These are phyloP conservation scores for Penicillium sumatraense DNA, from an alignment of 2,329 filamentous ascomycete genomes.

Conservation along the genomic window DNA sequence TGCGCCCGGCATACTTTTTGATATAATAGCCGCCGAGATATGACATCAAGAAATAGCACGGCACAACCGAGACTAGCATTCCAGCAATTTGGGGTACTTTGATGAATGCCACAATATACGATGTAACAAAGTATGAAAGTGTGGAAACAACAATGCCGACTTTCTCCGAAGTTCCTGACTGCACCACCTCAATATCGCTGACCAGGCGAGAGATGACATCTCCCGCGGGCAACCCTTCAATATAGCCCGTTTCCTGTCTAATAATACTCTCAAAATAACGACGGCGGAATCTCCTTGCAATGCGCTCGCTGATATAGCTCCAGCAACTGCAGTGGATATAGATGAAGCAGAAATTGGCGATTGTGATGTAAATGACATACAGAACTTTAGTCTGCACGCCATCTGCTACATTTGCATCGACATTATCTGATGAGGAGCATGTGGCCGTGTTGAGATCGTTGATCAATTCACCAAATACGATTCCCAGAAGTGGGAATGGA, in stretches of 20 bases:
- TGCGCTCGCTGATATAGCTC: slow-evolving; percentile 66
- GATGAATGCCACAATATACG: slow-evolving; percentile 69
- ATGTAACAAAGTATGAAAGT: slow-evolving; percentile 67
- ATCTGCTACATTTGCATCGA: slow-evolving; percentile 13
- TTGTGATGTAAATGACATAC: slow-evolving; percentile 65
- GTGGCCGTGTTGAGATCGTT: slow-evolving; percentile 41
- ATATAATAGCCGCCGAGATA: slow-evolving; percentile 59
- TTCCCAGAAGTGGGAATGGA: slow-evolving; percentile 44
- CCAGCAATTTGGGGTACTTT: slow-evolving; percentile 65
- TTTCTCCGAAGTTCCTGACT: slow-evolving; percentile 71
- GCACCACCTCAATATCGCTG: slow-evolving; percentile 67
- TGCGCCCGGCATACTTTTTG: slow-evolving; percentile 52
- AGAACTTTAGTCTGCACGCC: slow-evolving; percentile 57
- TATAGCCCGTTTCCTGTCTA: slow-evolving; percentile 66
- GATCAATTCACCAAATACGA: slow-evolving; percentile 47
- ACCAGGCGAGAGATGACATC: slow-evolving; percentile 67
- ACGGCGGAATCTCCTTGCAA: slow-evolving; percentile 66
- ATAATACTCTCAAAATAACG: slow-evolving; percentile 64
- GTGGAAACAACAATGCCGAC: slow-evolving; percentile 68
- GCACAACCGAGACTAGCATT: slow-evolving; percentile 67
- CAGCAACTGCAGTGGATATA: slow-evolving; percentile 68
- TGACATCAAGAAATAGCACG: slow-evolving; percentile 64
- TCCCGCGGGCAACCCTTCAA: slow-evolving; percentile 65
- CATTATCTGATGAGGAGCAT: slow-evolving; percentile 23
- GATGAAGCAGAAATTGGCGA: slow-evolving; percentile 66